A percentile compares a stretch with the other conserved stretches of the same genome.
Evolutionary conservation across 2,329 filamentous ascomycete species (phyloP).

Genomic region (Fusarium beomiforme): DNA sequence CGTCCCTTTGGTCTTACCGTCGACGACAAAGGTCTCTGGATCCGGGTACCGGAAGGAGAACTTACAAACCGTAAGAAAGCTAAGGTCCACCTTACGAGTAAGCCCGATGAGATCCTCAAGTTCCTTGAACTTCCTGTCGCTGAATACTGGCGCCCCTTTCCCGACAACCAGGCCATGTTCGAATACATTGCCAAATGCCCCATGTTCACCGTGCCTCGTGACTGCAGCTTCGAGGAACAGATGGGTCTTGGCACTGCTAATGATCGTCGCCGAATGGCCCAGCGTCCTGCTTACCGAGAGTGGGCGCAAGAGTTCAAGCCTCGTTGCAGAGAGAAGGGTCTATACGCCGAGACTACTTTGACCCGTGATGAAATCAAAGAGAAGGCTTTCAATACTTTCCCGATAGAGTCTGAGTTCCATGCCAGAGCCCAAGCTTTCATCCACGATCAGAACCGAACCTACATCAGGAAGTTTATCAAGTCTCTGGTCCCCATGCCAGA

Average conservation of each 20-base stretch:
- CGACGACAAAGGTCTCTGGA: conserved; percentile 69
- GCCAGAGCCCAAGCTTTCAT: conserved; percentile 50
- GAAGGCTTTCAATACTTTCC: conserved; percentile 65
- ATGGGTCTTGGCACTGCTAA: conserved; percentile 55
- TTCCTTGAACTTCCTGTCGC: conserved; percentile 70
- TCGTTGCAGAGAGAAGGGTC: conserved; percentile 53
- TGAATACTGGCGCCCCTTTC: conserved; percentile 66
- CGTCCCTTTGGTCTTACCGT: conserved; percentile 73
- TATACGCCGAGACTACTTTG: conserved; percentile 43
- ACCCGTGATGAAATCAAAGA: conserved; percentile 59
- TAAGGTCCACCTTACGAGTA: conserved; percentile 67
- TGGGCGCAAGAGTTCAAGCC: conserved; percentile 75
- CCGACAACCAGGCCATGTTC: conserved; percentile 65
- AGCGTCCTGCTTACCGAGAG: conserved; percentile 64
- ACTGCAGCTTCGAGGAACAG: conserved; percentile 46
- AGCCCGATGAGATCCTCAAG: conserved; percentile 64
- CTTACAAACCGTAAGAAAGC: conserved; percentile 62
- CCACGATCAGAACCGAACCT: conserved; percentile 54
- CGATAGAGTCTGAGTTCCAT: conserved; percentile 55
- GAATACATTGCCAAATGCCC: conserved; percentile 67
- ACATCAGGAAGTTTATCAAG: conserved; percentile 53
- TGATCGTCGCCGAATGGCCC: conserved; percentile 65
- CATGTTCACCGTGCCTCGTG: conserved; percentile 62
- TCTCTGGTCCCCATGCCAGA: conserved; percentile 44
- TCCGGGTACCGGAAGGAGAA: conserved; percentile 77